Base-by-base conservation (phyloP, 1,139 yeast genomes). In the Geotrichum reessii region DNA sequence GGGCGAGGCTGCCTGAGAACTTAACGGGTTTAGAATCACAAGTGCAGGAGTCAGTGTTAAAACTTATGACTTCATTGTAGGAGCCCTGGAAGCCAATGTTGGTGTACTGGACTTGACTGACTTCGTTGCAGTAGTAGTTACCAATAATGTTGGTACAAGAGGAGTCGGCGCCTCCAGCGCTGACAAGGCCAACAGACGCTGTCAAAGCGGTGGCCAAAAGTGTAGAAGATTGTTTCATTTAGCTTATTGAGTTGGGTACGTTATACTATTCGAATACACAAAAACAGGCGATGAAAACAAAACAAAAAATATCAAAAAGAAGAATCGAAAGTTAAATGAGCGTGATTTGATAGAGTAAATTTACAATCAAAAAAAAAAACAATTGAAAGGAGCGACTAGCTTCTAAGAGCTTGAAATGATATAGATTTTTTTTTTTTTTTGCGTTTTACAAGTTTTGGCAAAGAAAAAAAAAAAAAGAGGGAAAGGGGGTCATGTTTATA, bases 71-170 rank as follows among this genome's bases (percentile, higher is more conserved):
- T 68, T 82, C 84, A 67, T 77, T 72, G 77, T 90, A 92, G 48
- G 89, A 76, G 61, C 97, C 96, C 12, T 86, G 75, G 73, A 79
- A 88, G 31, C 98, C 97, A 58, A 91, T 80, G 63, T 83, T 83
- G 58, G 78, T 66, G 78, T 87, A 92, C 62, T 78, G 76, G 65
- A 92, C 80, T 65, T 87, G 90, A 62, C 76, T 69, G 60, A 89
- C 87, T 63, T 82, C 73, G 63, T 81, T 74, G 76, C 97, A 90
- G 81, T 86, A 90, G 78, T 86, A 87, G 80, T 89, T 89, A 64
- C 96, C 96, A 57, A 67, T 71, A 50, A 66, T 66, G 56, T 61
- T 58, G 55, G 63, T 58, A 63, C 72, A 69, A 44, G 60, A 60
- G 44, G 69, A 63, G 51, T 58, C 59, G 49, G 74, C 66, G 27